Base-by-base conservation (phyloP, 345 rosid genomes). In the Hevea brasiliensis region DNA sequence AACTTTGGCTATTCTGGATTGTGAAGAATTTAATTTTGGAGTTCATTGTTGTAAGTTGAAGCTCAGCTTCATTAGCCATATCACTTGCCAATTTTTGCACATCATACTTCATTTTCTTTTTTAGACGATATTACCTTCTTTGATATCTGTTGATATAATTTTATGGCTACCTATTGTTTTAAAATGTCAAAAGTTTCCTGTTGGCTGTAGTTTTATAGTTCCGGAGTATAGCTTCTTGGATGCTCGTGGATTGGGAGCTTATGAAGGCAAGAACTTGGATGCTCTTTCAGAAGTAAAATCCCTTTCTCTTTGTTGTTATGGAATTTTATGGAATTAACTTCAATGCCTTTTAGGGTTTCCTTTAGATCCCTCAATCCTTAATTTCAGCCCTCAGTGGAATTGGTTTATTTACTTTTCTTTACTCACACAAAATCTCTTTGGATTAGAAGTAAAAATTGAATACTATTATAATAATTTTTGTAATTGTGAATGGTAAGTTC, bases 201-300 rank as follows among this genome's bases (percentile, higher is more conserved):
- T 68, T 65, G 69, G 27, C 60, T 79, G 83, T 83, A 94, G 98
- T 81, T 89, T 85, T 66, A 83, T 94, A 72, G 98, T 94, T 75
- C 97, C 97, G 0, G 98, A 94, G 61, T 94, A 91, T 65, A 94
- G 93, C 87, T 93, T 93, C 69, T 84, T 94, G 37, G 98, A 94
- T 85, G 97, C 98, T 76, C 94, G 98, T 32, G 97, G 98, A 60
- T 77, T 94, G 82, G 98, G 98, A 79, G 94, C 97, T 67, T 94
- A 87, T 73, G 97, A 94, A 80, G 97, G 97, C 78, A 89, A 82
- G 86, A 87, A 84, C 67, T 72, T 94, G 71, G 96, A 92, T 61
- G 80, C 89, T 14, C 74, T 91, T 72, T 90, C 97, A 20, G 83
- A 91, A 83, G 98, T 91, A 91, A 74, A 77, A 65, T 63, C 61